Percentiles rank a stretch among this genome's conserved stretches.
phyloP scores from a whole-genome alignment of 352 stramenopile genomes.

The Pythium apleroticum region DNA sequence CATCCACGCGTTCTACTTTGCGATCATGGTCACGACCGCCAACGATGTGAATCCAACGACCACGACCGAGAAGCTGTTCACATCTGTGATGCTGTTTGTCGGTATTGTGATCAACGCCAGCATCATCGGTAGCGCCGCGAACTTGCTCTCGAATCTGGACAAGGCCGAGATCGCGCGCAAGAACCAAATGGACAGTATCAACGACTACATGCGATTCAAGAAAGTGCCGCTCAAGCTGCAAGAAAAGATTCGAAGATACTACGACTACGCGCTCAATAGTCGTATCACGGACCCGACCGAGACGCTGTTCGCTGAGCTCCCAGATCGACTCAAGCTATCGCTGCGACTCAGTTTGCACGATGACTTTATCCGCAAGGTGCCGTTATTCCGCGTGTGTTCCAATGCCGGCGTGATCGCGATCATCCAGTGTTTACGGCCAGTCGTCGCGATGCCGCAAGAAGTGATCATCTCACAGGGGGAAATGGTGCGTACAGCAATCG shows the following conservation, averaged over 20 bases:
- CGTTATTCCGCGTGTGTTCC: constrained; percentile 68
- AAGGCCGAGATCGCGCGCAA: constrained; percentile 74
- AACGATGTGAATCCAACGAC: constrained; percentile 62
- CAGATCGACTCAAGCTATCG: constrained; percentile 63
- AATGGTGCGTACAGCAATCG: constrained; percentile 39
- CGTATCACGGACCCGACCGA: constrained; percentile 58
- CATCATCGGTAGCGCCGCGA: constrained; percentile 78
- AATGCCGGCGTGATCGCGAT: constrained; percentile 72
- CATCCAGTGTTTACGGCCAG: constrained; percentile 59
- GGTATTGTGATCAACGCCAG: constrained; percentile 78
- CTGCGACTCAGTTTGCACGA: constrained; percentile 68
- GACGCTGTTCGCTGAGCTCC: constrained; percentile 67
- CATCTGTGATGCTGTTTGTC: constrained; percentile 68
- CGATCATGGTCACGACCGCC: constrained; percentile 64
- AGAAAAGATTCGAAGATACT: constrained; percentile 74
- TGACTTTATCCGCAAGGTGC: constrained; percentile 72
- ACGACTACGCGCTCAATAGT: constrained; percentile 70
- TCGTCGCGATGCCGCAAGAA: constrained; percentile 69
- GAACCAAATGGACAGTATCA: constrained; percentile 78
- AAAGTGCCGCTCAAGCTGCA: constrained; percentile 65
- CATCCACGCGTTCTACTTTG: constrained; percentile 59
- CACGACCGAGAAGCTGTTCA: constrained; percentile 58
- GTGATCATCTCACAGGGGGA: constrained; percentile 67
- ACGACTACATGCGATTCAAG: constrained; percentile 82
- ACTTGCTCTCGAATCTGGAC: constrained; percentile 73